Evolutionary conservation across 2,329 filamentous ascomycete genomes (phyloP), one percentile per base, ranked within the genome.

Genomic region (Chaetomium sp.): DNA sequence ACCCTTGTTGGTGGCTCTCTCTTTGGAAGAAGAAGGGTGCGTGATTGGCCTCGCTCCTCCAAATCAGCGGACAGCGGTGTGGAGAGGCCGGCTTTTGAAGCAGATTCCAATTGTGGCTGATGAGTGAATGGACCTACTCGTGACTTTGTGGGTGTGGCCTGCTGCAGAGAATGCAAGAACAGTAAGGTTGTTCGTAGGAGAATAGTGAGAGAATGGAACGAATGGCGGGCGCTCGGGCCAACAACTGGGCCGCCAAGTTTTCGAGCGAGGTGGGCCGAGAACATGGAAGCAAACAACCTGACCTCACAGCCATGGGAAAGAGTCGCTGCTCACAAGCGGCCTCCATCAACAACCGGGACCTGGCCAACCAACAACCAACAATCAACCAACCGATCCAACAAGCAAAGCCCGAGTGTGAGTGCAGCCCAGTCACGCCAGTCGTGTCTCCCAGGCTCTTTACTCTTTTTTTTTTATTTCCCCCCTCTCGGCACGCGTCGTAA

Each of bases 81-180:
- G 48, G 36, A 37, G 19, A 27, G 32, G 12, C 33, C 6, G 3
- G 14, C 35, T 48, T 42, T 14, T 27, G 19, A 27, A 27, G 19
- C 19, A 27, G 37, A 54, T 19, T 34, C 11, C 19, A 27, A 50
- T 40, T 55, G 48, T 55, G 53, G 53, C 53, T 55, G 53, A 51
- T 37, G 35, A 37, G 34, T 37, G 1, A n/a, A 19, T 32, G 37
- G n/a, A 46, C 5, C 43, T 27, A 27, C 32, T 36, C 41, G 11
- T 50, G 53, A 43, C n/a, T n/a, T 33, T 27, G 9, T 36, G 19
- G 19, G 19, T 27, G 19, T 27, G 19, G 19, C 19, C 19, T 27
- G 19, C 19, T 27, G 19, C 19, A 27, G 19, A 27, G 19, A 27
- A 27, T 3, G 19, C 19, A 27, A 27, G 19, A 27, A 27, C 19